These are phyloP conservation scores for Lactarius sanguifluus DNA, from an alignment of 768 basidiomycete species.

Conservation along the genomic window DNA sequence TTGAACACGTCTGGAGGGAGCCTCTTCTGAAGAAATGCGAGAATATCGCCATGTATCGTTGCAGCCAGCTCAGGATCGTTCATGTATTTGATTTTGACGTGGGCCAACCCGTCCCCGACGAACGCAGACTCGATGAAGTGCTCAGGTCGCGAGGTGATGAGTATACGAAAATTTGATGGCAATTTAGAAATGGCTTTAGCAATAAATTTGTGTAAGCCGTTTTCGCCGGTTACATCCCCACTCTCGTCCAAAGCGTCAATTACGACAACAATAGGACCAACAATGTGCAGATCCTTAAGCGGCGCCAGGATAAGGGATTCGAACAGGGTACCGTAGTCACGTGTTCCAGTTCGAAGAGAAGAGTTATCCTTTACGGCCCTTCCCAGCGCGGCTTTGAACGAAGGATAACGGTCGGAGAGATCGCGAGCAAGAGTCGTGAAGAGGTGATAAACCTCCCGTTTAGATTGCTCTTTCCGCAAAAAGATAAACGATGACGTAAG, in stretches of 20 bases:
- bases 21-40: not conserved
- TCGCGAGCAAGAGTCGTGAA: conserved; percentile 2
- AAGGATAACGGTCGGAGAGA: not conserved
- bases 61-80: not conserved
- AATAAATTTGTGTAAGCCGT: not conserved
- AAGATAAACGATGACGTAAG: not conserved
- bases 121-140: not conserved
- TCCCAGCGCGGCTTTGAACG: not conserved
- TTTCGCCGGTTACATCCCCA: not conserved
- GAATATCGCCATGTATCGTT: not conserved
- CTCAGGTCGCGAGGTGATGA: not conserved
- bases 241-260: conserved; percentile 1
- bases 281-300: not conserved
- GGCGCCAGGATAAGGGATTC: not conserved
- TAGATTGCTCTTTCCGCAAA: conserved; percentile 1
- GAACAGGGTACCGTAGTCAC: not conserved
- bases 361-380: not conserved
- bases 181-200: too few relatives aligned
- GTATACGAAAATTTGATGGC: not conserved
- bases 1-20: not conserved
- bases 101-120: too few relatives aligned
- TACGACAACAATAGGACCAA: not conserved
- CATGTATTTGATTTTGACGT: not conserved
- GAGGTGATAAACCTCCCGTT: not conserved
- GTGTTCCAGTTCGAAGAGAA: not conserved